phyloP scores from a whole-genome alignment of 352 stramenopile species.

The Globisporangium radiosum region DNA sequence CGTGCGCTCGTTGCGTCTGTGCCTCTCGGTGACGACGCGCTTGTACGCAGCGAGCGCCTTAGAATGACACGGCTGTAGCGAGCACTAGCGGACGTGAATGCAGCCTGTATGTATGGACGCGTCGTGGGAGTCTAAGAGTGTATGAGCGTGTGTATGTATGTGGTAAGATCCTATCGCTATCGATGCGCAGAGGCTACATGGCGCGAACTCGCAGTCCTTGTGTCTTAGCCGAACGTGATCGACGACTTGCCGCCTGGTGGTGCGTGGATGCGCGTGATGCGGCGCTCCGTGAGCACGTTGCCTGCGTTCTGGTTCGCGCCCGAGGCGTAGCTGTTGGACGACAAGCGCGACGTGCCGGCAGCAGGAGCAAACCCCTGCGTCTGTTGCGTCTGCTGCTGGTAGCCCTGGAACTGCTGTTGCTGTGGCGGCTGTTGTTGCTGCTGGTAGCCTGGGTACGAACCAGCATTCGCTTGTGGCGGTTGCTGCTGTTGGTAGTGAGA shows the following conservation, averaged over 20 bases:
- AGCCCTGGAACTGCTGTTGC: constrained; percentile 15
- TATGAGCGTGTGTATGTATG: not conserved
- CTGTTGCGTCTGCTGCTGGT: constrained; percentile 15
- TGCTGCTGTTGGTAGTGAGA: constrained; percentile 1
- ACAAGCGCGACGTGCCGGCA: constrained; percentile 18
- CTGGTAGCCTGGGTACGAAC: constrained; percentile 8
- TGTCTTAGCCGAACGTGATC: constrained; percentile 61
- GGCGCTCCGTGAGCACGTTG: constrained; percentile 87
- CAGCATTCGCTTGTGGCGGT: constrained; percentile 11
- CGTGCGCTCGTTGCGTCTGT: too few species aligned
- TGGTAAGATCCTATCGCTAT: not conserved
- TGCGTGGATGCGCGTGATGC: constrained; percentile 86
- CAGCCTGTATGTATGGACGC: not conserved
- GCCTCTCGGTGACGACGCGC: too few species aligned
- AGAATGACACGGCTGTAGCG: not conserved
- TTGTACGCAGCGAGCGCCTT: too few species aligned
- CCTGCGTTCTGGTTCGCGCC: constrained; percentile 85
- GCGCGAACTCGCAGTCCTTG: not conserved
- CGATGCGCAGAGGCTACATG: too few species aligned
- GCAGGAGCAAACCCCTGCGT: constrained; percentile 12
- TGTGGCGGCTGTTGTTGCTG: constrained; percentile 18
- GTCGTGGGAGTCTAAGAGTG: not conserved
- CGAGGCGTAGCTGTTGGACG: constrained; percentile 81
- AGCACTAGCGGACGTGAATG: constrained; percentile 1
- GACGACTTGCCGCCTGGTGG: constrained; percentile 78